Percentiles rank a stretch among this genome's conserved stretches.
Conservation (phyloP, 169 alveolate species). For the Theileria parva region DNA sequence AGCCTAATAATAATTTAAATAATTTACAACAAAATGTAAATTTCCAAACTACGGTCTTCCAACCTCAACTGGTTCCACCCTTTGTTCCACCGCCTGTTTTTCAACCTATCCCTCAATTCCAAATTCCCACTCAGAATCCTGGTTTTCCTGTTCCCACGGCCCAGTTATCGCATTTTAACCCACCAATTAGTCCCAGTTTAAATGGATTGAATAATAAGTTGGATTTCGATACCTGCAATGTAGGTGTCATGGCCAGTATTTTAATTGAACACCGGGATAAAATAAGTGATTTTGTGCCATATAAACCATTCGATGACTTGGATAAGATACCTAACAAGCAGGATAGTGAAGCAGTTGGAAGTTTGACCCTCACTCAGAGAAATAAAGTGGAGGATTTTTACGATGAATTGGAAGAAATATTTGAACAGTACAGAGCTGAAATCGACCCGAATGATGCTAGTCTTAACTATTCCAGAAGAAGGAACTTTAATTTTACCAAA, state of each 20-base stretch:
- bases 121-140: neutral
- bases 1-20: neutral
- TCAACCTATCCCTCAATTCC: neutral
- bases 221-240: slow-evolving; percentile 48
- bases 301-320: slow-evolving; percentile 7
- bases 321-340: neutral
- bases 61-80: neutral
- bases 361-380: neutral
- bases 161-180: slow-evolving; percentile 8
- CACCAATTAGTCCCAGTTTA: neutral
- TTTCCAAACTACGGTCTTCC: neutral
- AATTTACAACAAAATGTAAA: neutral
- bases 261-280: neutral
- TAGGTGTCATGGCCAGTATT: slow-evolving; percentile 50
- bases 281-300: slow-evolving; percentile 30
- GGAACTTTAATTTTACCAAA: slow-evolving; percentile 15
- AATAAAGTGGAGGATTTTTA: slow-evolving; percentile 45
- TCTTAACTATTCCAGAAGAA: slow-evolving; percentile 47
- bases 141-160: neutral
- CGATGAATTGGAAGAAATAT: slow-evolving; percentile 57
- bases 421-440: slow-evolving; percentile 15
- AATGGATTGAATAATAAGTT: slow-evolving; percentile 6
- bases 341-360: neutral
- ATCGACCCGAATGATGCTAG: slow-evolving; percentile 30
- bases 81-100: neutral